These are phyloP conservation scores for Paratinospora sagittata DNA, from an alignment of 164 flowering plant genomes.

Conservation along the genomic window DNA sequence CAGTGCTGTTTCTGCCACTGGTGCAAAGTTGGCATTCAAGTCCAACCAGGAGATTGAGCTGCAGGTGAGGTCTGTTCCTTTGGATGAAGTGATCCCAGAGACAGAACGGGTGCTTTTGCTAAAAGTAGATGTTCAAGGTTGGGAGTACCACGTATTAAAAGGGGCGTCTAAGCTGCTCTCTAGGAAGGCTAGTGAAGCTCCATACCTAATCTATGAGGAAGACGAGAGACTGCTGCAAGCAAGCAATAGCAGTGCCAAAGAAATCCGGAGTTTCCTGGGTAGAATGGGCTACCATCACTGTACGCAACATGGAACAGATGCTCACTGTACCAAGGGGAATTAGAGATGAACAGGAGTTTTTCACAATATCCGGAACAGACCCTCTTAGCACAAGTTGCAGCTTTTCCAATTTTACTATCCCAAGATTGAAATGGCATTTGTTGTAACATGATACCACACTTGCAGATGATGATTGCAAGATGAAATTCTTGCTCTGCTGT, in stretches of 20 bases:
- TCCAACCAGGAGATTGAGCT: conserved; percentile 84
- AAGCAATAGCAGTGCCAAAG: conserved; percentile 81
- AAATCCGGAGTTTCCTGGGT: conserved; percentile 66
- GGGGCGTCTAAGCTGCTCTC: conserved; percentile 79
- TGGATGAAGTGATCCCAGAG: conserved; percentile 75
- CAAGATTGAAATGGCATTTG: not conserved
- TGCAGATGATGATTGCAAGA: not conserved
- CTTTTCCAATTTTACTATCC: not conserved
- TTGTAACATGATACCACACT: not conserved
- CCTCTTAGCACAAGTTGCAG: not conserved
- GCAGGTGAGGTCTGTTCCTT: conserved; percentile 73
- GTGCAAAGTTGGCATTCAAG: conserved; percentile 92
- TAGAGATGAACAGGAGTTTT: not conserved
- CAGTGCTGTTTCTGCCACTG: conserved; percentile 88
- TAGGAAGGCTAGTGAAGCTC: conserved; percentile 71
- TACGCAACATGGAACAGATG: conserved; percentile 82
- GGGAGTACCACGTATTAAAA: conserved; percentile 91
- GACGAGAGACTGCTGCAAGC: conserved; percentile 85
- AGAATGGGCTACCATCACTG: conserved; percentile 74
- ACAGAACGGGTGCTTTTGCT: conserved; percentile 59
- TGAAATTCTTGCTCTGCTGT: not conserved
- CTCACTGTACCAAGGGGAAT: conserved; percentile 73
- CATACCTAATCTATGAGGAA: conserved; percentile 88
- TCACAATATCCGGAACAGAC: not conserved
- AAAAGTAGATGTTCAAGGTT: conserved; percentile 97